Conservation (phyloP, 2,329 filamentous ascomycete genomes). For the Penicillium concentricum region DNA sequence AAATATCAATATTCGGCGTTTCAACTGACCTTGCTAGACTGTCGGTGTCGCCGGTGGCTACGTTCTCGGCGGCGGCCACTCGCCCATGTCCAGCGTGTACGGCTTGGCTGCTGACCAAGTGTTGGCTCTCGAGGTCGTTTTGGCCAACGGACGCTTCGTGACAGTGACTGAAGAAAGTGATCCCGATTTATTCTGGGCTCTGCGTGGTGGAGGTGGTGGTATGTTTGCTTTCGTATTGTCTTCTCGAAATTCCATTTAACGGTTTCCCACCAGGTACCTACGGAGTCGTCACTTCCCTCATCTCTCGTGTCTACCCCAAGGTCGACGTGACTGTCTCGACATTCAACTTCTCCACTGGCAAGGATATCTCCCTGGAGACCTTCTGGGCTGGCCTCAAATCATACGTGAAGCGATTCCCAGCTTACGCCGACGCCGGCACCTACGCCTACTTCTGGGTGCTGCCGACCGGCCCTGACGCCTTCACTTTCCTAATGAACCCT, state of each 20-base stretch:
- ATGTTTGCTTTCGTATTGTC: neutral
- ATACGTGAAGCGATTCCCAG: constrained; percentile 28
- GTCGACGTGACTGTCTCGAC: constrained; percentile 29
- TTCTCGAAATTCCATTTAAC: neutral
- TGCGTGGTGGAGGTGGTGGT: constrained; percentile 34
- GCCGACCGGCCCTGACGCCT: constrained; percentile 26
- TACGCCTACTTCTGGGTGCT: constrained; percentile 36
- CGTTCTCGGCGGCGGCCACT: constrained; percentile 61
- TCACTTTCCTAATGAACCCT: constrained; percentile 30
- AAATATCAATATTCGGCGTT: neutral
- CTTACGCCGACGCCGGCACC: constrained; percentile 29
- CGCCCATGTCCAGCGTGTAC: constrained; percentile 51
- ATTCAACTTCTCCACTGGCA: constrained; percentile 27
- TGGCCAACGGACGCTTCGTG: constrained; percentile 27
- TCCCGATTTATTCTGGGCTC: constrained; percentile 63
- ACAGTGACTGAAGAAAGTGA: constrained; percentile 41
- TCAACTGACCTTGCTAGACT: constrained; percentile 28
- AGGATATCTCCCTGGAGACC: constrained; percentile 21
- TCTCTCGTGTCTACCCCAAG: constrained; percentile 28
- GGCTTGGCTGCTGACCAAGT: constrained; percentile 49
- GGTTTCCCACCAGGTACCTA: constrained; percentile 24
- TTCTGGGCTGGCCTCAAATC: constrained; percentile 32
- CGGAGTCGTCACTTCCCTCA: constrained; percentile 31
- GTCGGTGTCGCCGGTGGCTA: constrained; percentile 62
- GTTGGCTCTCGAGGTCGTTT: constrained; percentile 27